Evolutionary conservation across 73 alveolate species (phyloP).

Genomic region (Paraurostyla sp.): DNA sequence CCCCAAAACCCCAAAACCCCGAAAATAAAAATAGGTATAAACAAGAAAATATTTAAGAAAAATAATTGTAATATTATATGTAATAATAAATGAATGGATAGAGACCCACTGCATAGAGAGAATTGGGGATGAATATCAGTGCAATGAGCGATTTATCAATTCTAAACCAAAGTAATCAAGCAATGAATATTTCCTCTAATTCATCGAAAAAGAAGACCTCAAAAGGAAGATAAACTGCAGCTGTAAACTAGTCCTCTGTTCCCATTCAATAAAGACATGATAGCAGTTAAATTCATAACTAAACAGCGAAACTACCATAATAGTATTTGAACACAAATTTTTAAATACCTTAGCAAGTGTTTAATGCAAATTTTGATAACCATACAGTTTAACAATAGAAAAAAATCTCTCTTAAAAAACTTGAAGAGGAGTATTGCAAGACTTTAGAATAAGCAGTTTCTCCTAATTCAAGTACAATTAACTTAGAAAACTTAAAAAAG

Average conservation of each 20-base stretch:
- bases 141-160: background rate
- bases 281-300: conserved; percentile 33
- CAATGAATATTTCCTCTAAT: background rate
- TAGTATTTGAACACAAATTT: conserved; percentile 18
- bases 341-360: background rate
- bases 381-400: background rate
- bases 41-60: too few species aligned
- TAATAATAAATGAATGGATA: conserved; percentile 23
- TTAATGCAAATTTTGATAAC: background rate
- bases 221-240: background rate
- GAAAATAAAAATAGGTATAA: too few species aligned
- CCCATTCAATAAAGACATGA: background rate
- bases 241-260: background rate
- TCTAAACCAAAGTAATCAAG: background rate
- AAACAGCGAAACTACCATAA: conserved; percentile 31
- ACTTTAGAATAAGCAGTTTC: conserved; percentile 39
- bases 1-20: too few species aligned
- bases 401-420: conserved; percentile 35
- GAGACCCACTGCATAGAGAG: background rate
- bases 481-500: conserved; percentile 38
- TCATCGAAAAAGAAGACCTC: background rate
- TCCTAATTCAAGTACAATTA: conserved; percentile 41
- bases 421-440: conserved; percentile 55
- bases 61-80: too few species aligned
- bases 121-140: background rate